Conservation (phyloP, 73 alveolate genomes). For the Urostyla sp. region DNA sequence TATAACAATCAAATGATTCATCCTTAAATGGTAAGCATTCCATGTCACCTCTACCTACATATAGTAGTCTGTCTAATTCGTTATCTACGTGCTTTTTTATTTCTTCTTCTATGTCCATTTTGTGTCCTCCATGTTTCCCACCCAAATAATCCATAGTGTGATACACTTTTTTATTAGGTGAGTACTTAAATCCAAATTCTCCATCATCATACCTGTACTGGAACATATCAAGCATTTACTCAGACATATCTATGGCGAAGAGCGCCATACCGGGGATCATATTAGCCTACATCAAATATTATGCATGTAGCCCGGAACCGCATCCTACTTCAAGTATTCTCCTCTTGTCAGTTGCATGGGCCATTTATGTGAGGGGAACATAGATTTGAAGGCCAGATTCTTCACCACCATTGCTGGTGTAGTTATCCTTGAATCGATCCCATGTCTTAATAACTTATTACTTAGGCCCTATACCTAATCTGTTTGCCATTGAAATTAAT, state of each 20-base stretch:
- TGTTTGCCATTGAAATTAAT: no score
- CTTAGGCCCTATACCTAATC: no score
- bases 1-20: conserved; percentile 65
- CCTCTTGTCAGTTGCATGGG: background rate
- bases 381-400: no score
- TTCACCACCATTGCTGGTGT: no score
- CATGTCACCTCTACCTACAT: conserved; percentile 57
- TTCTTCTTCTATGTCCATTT: conserved; percentile 12
- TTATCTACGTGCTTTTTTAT: background rate
- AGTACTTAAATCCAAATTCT: background rate
- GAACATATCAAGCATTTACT: conserved; percentile 14
- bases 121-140: conserved; percentile 10
- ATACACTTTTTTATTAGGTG: background rate
- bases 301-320: conserved; percentile 41
- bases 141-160: background rate
- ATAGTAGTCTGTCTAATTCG: conserved; percentile 6
- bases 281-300: background rate
- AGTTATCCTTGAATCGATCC: no score
- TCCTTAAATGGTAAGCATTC: conserved; percentile 72
- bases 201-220: background rate
- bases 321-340: conserved; percentile 57
- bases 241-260: conserved; percentile 5
- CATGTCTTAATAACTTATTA: no score
- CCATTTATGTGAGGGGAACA: no score
- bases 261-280: conserved; percentile 17